Conservation (phyloP, 306 rosid genomes). For the Vigna reflexopilosa region DNA sequence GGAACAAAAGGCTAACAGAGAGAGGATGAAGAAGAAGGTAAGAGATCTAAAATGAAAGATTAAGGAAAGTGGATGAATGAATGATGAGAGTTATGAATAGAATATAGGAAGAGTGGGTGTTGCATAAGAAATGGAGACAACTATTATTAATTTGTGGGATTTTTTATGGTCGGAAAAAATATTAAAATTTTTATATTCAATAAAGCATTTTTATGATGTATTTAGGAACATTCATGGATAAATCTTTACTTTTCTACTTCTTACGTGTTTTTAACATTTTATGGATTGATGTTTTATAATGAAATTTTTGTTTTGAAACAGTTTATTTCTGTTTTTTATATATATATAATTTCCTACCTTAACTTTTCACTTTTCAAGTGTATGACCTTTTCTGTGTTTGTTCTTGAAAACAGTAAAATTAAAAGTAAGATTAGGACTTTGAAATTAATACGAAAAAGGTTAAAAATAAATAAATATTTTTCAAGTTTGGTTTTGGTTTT, state of each 20-base stretch:
- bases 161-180: background rate
- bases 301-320: no score
- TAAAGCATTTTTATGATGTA: background rate
- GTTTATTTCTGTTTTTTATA: no score
- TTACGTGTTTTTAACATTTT: no score
- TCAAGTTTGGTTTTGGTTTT: no score
- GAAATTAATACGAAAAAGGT: no score
- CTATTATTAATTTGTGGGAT: conserved; percentile 33
- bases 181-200: background rate
- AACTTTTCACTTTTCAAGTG: no score
- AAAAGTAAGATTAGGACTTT: no score
- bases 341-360: no score
- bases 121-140: conserved; percentile 46
- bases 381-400: no score
- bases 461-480: no score
- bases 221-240: background rate
- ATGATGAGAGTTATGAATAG: conserved; percentile 36
- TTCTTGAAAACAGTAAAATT: no score
- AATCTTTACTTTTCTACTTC: background rate
- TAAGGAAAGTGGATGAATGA: conserved; percentile 18
- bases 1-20: conserved; percentile 14
- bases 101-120: conserved; percentile 48
- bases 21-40: background rate
- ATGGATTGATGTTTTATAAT: no score
- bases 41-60: conserved; percentile 38